These are phyloP conservation scores for Mycena pura DNA, from an alignment of 768 basidiomycete species.

Conservation along the genomic window DNA sequence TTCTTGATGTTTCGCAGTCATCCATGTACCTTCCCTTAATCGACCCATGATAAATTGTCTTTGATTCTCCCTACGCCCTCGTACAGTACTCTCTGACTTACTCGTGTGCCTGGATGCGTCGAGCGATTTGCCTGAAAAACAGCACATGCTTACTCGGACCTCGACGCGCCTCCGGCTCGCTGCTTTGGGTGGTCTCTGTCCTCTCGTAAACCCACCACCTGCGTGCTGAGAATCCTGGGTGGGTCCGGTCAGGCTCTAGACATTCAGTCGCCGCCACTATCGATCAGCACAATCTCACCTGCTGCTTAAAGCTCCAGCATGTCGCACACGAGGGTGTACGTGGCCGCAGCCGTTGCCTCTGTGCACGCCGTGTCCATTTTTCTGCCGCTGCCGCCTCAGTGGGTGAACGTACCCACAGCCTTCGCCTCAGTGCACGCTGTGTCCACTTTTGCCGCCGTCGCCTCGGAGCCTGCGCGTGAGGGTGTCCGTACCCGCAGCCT, in stretches of 20 bases:
- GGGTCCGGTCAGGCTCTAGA: neutral
- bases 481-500: neutral
- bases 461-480: neutral
- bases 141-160: neutral
- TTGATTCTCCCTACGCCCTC: neutral
- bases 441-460: neutral
- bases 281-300: neutral
- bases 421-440: neutral
- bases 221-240: neutral
- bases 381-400: neutral
- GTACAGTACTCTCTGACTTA: neutral
- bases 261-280: neutral
- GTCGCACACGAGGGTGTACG: neutral
- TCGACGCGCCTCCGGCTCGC: neutral
- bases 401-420: neutral
- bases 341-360: neutral
- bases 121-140: neutral
- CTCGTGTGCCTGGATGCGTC: neutral
- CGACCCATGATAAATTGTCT: too few relatives aligned
- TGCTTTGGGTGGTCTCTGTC: neutral
- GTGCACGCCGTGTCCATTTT: neutral
- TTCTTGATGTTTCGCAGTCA: too few relatives aligned
- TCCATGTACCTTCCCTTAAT: too few relatives aligned
- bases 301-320: neutral
- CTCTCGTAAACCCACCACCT: neutral